Evolutionary conservation across 148 eudicot genomes (phyloP).

Genomic region (Rhododendron henanense): DNA sequence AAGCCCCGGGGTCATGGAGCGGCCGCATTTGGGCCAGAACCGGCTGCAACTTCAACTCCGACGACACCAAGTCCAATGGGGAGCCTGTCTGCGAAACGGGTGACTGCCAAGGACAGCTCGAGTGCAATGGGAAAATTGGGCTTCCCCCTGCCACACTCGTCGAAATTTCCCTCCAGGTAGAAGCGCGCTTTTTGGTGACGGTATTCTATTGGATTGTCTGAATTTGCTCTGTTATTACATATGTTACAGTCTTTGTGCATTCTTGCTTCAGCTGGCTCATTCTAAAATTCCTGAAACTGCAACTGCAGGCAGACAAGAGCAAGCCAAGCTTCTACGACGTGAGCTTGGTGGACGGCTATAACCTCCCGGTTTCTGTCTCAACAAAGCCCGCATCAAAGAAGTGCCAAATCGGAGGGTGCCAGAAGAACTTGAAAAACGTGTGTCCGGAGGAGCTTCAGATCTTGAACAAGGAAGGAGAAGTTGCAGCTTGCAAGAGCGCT

Average conservation of each 20-base stretch:
- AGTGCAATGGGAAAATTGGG: constrained; percentile 56
- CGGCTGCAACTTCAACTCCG: constrained; percentile 46
- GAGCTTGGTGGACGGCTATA: constrained; percentile 73
- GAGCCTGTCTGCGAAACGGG: constrained; percentile 58
- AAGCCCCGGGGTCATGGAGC: constrained; percentile 62
- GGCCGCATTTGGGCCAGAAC: constrained; percentile 81
- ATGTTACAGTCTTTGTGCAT: too few relatives aligned
- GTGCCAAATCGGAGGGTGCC: constrained; percentile 51
- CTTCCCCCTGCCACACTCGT: constrained; percentile 63
- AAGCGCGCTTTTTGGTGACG: background rate
- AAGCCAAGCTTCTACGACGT: constrained; percentile 65
- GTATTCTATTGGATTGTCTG: too few relatives aligned
- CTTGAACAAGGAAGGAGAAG: constrained; percentile 27
- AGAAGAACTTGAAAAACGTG: constrained; percentile 33
- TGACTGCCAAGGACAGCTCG: constrained; percentile 52
- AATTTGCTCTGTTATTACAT: too few relatives aligned
- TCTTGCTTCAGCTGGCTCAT: too few relatives aligned
- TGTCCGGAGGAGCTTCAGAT: constrained; percentile 62
- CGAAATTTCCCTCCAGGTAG: constrained; percentile 41
- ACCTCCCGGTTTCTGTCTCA: constrained; percentile 49
- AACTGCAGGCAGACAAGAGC: constrained; percentile 27
- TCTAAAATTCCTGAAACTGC: background rate
- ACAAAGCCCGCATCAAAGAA: constrained; percentile 7
- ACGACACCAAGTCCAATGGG: constrained; percentile 23
- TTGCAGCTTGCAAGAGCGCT: constrained; percentile 74